A percentile compares a stretch with the other conserved stretches of the same genome.
Evolutionary conservation across 2,329 filamentous ascomycete species (phyloP).

Genomic region (Neurospora sp.): DNA sequence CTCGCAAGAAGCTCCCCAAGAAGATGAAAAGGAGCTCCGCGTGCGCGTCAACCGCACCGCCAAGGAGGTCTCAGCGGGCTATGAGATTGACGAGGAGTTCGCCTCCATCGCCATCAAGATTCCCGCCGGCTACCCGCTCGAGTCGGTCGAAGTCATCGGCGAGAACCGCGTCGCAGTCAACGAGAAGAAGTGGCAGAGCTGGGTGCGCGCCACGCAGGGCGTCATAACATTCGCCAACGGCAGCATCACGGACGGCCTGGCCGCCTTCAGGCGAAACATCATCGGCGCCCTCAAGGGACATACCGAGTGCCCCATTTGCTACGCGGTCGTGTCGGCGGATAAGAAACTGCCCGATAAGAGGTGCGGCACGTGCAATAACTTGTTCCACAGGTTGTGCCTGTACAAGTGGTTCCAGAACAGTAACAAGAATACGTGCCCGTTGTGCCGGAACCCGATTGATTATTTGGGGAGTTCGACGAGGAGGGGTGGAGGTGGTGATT

Average conservation of each 20-base stretch:
- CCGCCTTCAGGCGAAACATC: slow-evolving; percentile 79
- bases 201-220: slow-evolving; percentile 80
- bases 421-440: slow-evolving; percentile 80
- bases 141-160: slow-evolving; percentile 64
- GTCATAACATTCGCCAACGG: slow-evolving; percentile 71
- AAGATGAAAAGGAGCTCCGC: slow-evolving; percentile 45
- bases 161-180: slow-evolving; percentile 77
- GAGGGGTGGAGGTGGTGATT: slow-evolving; percentile 12
- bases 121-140: slow-evolving; percentile 73
- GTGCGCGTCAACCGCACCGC: slow-evolving; percentile 64
- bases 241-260: slow-evolving; percentile 75
- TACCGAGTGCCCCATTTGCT: slow-evolving; percentile 93
- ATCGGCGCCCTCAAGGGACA: slow-evolving; percentile 83
- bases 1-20: slow-evolving; percentile 35
- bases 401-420: slow-evolving; percentile 97
- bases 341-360: slow-evolving; percentile 85
- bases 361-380: slow-evolving; percentile 85
- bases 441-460: slow-evolving; percentile 83
- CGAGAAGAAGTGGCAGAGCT: slow-evolving; percentile 86
- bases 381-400: slow-evolving; percentile 82
- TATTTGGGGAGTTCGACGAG: slow-evolving; percentile 28
- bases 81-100: slow-evolving; percentile 78
- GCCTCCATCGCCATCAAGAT: slow-evolving; percentile 76
- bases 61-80: slow-evolving; percentile 72
- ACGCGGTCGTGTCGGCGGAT: slow-evolving; percentile 83